These are phyloP conservation scores for Lactarius tabidus DNA, from an alignment of 768 basidiomycete species.

Conservation along the genomic window DNA sequence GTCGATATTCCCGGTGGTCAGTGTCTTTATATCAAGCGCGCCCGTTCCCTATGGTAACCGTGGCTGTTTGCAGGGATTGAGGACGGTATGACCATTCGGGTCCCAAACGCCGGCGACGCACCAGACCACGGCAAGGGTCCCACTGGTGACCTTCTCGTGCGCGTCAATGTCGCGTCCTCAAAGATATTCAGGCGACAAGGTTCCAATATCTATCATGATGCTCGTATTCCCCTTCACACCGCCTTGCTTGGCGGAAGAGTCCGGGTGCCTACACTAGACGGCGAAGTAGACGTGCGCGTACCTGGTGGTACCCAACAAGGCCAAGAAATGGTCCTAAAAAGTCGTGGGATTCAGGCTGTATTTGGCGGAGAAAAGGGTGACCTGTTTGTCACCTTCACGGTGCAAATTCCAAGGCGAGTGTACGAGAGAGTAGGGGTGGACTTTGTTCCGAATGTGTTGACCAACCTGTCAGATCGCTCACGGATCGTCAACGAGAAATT, in stretches of 20 bases:
- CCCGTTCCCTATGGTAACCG: conserved; percentile 9
- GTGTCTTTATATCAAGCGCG: conserved; percentile 31
- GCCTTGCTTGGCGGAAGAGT: conserved; percentile 93
- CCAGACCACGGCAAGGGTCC: conserved; percentile 75
- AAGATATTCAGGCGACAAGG: conserved; percentile 89
- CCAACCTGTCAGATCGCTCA: conserved; percentile 58
- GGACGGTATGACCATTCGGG: conserved; percentile 87
- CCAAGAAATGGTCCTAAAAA: conserved; percentile 93
- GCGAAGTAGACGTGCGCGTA: conserved; percentile 91
- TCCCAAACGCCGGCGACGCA: conserved; percentile 79
- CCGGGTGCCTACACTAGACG: conserved; percentile 90
- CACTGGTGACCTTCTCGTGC: conserved; percentile 81
- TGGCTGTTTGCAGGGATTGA: conserved; percentile 63
- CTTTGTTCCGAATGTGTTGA: conserved; percentile 12
- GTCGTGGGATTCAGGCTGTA: conserved; percentile 71
- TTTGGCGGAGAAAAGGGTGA: conserved; percentile 67
- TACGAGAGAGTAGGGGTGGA: conserved; percentile 6
- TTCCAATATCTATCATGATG: conserved; percentile 83
- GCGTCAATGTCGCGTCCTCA: conserved; percentile 79
- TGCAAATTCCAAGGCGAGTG: conserved; percentile 85
- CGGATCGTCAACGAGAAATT: conserved; percentile 79
- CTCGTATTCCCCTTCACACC: conserved; percentile 83
- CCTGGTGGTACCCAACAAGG: conserved; percentile 93
- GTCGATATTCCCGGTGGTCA: conserved; percentile 83
- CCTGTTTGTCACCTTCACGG: conserved; percentile 81